These are phyloP conservation scores for Pythium angustatum DNA, from an alignment of 352 stramenopile species.

Conservation along the genomic window DNA sequence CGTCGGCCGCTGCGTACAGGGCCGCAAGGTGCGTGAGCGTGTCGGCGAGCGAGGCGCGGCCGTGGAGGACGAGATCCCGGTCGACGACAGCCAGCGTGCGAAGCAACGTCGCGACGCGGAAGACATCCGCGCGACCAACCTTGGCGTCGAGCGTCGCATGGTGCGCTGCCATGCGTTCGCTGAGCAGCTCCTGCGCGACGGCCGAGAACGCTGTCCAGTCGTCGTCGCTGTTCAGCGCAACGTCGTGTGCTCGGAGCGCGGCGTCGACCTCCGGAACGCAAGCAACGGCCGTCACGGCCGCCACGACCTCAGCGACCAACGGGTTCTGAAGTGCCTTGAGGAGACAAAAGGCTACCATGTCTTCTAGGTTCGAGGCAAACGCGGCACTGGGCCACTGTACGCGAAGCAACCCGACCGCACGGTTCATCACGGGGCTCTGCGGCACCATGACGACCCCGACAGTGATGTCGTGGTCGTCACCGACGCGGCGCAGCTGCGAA, in stretches of 20 bases:
- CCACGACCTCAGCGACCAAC: slow-evolving; percentile 39
- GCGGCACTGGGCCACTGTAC: slow-evolving; percentile 37
- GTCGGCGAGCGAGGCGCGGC: slow-evolving; percentile 37
- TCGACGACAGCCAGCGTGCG: slow-evolving; percentile 40
- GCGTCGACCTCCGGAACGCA: slow-evolving; percentile 29
- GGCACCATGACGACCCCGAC: slow-evolving; percentile 47
- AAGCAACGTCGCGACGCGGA: slow-evolving; percentile 48
- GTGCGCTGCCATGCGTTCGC: slow-evolving; percentile 21
- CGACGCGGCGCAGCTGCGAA: slow-evolving; percentile 36
- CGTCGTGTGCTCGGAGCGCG: background rate
- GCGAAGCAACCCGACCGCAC: slow-evolving; percentile 46
- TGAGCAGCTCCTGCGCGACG: slow-evolving; percentile 26
- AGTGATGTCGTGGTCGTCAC: slow-evolving; percentile 36
- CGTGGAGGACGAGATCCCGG: slow-evolving; percentile 23
- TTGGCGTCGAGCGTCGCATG: slow-evolving; percentile 37
- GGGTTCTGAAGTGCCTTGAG: slow-evolving; percentile 40
- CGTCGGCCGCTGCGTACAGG: slow-evolving; percentile 46
- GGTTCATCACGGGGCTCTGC: slow-evolving; percentile 36
- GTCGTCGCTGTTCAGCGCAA: background rate
- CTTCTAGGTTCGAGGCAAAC: slow-evolving; percentile 48
- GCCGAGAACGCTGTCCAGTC: slow-evolving; percentile 43
- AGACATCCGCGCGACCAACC: slow-evolving; percentile 38
- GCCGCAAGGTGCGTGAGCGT: slow-evolving; percentile 44
- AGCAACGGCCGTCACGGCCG: slow-evolving; percentile 42
- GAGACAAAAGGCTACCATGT: slow-evolving; percentile 49